Base-by-base conservation (phyloP, 495 filamentous ascomycete genomes). In the Talaromyces nanjingensis region DNA sequence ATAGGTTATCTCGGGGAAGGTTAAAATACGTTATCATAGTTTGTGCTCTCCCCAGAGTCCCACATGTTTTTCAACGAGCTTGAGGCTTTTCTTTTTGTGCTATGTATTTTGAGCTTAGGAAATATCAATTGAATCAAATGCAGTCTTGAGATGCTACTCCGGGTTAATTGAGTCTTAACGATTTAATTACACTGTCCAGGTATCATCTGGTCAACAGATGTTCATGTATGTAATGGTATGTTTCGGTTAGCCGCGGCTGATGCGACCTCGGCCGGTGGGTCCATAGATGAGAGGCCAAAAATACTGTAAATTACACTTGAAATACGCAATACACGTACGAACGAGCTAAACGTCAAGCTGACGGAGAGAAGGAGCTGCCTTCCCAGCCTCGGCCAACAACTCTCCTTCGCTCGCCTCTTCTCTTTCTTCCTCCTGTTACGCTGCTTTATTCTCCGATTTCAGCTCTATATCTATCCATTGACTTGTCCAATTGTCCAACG, bases 211-310 rank as follows among this genome's bases (percentile, higher is more conserved):
- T 14, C 37, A 3, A 16, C 3, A 16, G 1, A 42, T 42, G 37
- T 42, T 42, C 14, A 12, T 42, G 37, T 16, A 42, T 42, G 14
- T 42, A 42, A 42, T 14, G 39, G 39, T 60, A 49, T 60, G 59
- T 60, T 60, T 60, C 59, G 59, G 59, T 37, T 60, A 22, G 20
- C 16, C 59, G 39, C 59, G 59, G 59, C 34, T 16, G n/a, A 24
- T 7, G 18, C n/a, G 18, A 29, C 57, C 57, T 59, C 57, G 59
- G 37, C 59, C 1, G 39, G 59, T 22, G 14, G 39, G 3, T 6
- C 20, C 22, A 14, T 27, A n/a, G 24, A 18, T 29, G 2, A 1
- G 7, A 12, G 52, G 6, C 9, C 52, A 55, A 6, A 9, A 9
- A 55, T 54, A 55, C 52, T 0, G 52, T 55, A 55, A 55, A 25